phyloP scores from a whole-genome alignment of 108 stramenopile genomes.

The Fragilariopsis cylindrus region DNA sequence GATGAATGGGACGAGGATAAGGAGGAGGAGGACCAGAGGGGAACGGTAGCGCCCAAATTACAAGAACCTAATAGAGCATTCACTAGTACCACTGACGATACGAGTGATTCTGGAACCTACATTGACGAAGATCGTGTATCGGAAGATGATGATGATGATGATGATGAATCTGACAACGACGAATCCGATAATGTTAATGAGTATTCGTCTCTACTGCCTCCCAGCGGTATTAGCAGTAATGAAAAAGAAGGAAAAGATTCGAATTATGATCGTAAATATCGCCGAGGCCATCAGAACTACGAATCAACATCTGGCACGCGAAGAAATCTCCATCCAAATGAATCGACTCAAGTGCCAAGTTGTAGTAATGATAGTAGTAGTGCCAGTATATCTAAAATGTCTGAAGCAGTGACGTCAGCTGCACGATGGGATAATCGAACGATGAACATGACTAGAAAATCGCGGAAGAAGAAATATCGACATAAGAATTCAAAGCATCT shows the following conservation, averaged over 20 bases:
- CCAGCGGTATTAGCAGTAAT: conserved; percentile 39
- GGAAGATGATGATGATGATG: conserved; percentile 9
- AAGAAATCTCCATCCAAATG: not conserved
- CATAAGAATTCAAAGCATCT: not conserved
- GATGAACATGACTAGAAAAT: conserved; percentile 1
- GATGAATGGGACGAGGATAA: conserved; percentile 43
- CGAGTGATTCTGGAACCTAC: conserved; percentile 12
- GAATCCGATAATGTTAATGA: conserved; percentile 34
- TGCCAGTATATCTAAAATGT: not conserved
- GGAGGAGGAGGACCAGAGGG: not conserved
- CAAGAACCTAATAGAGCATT: not conserved
- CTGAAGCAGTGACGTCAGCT: not conserved
- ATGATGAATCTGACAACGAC: conserved; percentile 7
- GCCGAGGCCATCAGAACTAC: conserved; percentile 9
- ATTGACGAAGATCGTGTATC: conserved; percentile 10
- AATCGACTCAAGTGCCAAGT: not conserved
- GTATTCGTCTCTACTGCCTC: conserved; percentile 45
- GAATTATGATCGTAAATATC: conserved; percentile 2
- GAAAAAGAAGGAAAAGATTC: conserved; percentile 34
- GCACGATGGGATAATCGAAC: conserved; percentile 27
- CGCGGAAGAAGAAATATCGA: conserved; percentile 27
- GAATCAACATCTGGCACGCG: conserved; percentile 4
- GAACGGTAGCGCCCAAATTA: not conserved
- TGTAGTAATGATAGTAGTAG: not conserved
- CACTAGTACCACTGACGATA: not conserved